phyloP scores from a whole-genome alignment of 2,329 filamentous ascomycete genomes.

The Fusarium sp. region DNA sequence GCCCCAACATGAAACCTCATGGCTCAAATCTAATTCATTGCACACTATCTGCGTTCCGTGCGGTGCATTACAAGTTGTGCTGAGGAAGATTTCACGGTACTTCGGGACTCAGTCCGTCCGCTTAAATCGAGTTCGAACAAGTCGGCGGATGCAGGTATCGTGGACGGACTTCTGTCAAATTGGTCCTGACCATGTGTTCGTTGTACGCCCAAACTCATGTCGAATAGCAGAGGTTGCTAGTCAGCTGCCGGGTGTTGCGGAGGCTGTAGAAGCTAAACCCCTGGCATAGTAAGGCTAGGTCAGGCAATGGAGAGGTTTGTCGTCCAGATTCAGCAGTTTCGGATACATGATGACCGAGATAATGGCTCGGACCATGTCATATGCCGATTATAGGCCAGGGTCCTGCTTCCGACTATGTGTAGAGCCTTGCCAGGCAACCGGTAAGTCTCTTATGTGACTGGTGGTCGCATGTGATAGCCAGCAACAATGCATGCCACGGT shows the following conservation, averaged over 20 bases:
- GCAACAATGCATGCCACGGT: not conserved
- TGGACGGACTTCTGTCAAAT: constrained; percentile 14
- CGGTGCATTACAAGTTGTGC: not conserved
- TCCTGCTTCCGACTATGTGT: constrained; percentile 12
- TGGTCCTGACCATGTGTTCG: constrained; percentile 32
- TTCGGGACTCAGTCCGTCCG: constrained; percentile 38
- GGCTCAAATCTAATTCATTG: not conserved
- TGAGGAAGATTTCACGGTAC: constrained; percentile 23
- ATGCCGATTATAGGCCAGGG: constrained; percentile 22
- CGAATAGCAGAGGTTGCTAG: constrained; percentile 17
- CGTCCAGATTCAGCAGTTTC: constrained; percentile 29
- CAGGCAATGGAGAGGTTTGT: constrained; percentile 15
- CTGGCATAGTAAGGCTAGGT: constrained; percentile 22
- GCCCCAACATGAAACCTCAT: not conserved
- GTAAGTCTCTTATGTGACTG: constrained; percentile 23
- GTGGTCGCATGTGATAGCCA: constrained; percentile 34
- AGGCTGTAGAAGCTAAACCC: constrained; percentile 25
- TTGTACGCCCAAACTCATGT: constrained; percentile 10
- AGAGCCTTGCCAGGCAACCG: constrained; percentile 8
- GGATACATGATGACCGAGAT: constrained; percentile 31
- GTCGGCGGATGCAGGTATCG: constrained; percentile 14
- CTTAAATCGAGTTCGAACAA: constrained; percentile 20
- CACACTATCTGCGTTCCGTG: not conserved
- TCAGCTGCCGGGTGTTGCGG: constrained; percentile 26
- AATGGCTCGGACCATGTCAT: constrained; percentile 21